Conservation (phyloP, 257 asterid species). For the Solanum stenotomum region DNA sequence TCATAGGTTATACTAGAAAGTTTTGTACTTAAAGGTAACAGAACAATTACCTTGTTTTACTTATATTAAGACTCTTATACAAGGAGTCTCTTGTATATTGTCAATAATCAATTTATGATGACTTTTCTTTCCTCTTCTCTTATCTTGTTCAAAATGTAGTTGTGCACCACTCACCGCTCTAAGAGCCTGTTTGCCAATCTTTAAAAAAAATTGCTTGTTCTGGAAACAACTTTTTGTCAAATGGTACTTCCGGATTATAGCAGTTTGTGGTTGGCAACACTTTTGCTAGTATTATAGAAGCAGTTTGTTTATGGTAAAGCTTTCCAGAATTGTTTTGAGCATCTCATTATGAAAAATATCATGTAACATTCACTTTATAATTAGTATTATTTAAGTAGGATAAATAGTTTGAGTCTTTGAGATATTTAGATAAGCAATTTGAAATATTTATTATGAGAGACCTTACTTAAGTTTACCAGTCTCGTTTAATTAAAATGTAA, state of each 20-base stretch:
- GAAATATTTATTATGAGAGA: neutral
- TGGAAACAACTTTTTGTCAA: neutral
- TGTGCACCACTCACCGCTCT: neutral
- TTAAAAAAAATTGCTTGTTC: neutral
- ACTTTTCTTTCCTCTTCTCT: neutral
- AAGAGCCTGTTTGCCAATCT: neutral
- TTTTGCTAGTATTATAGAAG: neutral
- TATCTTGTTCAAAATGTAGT: neutral
- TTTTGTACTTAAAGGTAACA: neutral
- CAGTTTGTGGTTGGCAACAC: neutral
- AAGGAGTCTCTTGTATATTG: neutral
- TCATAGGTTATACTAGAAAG: neutral
- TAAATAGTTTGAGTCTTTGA: neutral
- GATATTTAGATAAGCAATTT: neutral
- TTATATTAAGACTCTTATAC: neutral
- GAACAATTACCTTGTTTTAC: neutral
- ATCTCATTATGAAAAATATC: neutral
- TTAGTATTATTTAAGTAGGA: neutral
- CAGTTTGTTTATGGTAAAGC: neutral
- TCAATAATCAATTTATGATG: neutral
- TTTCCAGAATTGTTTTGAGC: neutral
- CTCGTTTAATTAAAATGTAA: neutral
- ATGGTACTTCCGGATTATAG: neutral
- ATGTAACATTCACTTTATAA: neutral
- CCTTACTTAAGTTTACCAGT: neutral